phyloP scores from a whole-genome alignment of 768 basidiomycete species.

The Suillus sp. region DNA sequence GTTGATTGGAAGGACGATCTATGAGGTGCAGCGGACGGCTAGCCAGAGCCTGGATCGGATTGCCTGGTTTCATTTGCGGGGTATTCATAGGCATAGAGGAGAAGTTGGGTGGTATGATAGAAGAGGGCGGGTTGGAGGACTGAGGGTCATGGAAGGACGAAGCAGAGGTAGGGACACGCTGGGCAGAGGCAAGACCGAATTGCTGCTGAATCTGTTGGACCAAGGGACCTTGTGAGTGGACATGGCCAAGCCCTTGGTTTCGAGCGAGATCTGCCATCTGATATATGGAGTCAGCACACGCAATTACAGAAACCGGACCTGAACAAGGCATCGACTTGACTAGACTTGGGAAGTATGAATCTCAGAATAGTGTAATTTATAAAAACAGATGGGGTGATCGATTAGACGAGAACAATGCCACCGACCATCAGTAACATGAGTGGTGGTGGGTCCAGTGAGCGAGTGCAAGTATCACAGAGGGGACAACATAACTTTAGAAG shows the following conservation, averaged over 20 bases:
- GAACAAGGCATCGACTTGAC: conserved; percentile 13
- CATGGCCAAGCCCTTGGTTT: conserved; percentile 43
- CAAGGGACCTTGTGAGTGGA: conserved; percentile 36
- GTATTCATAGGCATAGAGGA: conserved; percentile 41
- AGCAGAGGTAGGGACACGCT: conserved; percentile 41
- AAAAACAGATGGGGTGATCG: conserved; percentile 15
- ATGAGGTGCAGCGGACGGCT: conserved; percentile 52
- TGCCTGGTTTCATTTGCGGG: conserved; percentile 33
- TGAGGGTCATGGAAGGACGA: conserved; percentile 42
- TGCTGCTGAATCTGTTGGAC: conserved; percentile 48
- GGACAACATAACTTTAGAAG: conserved; percentile 7
- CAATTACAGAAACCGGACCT: conserved; percentile 18
- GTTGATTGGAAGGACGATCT: conserved; percentile 46
- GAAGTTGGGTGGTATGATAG: conserved; percentile 42
- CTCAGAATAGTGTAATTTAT: conserved; percentile 16
- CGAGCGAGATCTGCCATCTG: conserved; percentile 51
- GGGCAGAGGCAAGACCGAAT: conserved; percentile 35
- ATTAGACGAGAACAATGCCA: conserved; percentile 8
- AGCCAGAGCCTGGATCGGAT: conserved; percentile 30
- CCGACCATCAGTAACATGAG: conserved; percentile 11
- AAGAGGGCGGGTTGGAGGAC: conserved; percentile 23
- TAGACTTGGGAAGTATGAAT: conserved; percentile 11
- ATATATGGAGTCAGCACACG: conserved; percentile 29
- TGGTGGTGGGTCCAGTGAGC: conserved; percentile 22
- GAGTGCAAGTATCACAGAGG: conserved; percentile 18